Base-by-base conservation (phyloP, 495 filamentous ascomycete genomes). In the Penicillium robsamsonii region DNA sequence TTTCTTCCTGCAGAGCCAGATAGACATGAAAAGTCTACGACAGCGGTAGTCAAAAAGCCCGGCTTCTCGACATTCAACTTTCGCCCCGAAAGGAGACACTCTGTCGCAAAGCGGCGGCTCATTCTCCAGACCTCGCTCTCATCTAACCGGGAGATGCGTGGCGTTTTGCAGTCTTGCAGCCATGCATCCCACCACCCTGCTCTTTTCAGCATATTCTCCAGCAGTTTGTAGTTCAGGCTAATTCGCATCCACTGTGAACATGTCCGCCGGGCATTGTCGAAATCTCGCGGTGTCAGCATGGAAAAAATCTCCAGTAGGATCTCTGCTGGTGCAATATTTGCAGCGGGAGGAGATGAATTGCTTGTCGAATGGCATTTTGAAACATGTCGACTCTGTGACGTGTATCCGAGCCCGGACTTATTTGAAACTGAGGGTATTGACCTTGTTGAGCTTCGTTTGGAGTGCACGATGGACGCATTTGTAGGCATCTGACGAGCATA, bases 201-300 rank as follows among this genome's bases (percentile, higher is more conserved):
- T 27, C 74, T 70, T 57, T 76, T 81, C 31, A 85, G 66, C 81
- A 81, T 84, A 25, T 46, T 60, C 6, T 74, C 67, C 22, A 90
- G 70, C 8, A 90, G 59, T 0, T 58, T 66, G 37, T 64, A 61
- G 25, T 86, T 71, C n/a, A 90, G 70, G 40, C 85, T 84, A 33
- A 79, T 78, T 13, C 78, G 73, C 76, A 87, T 84, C 88, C 87
- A 91, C 46, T 73, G 73, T 45, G 79, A 80, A 59, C 88, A 90
- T 9, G 81, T 80, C 50, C 83, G 80, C 45, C 87, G 77, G 12
- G 87, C 85, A 58, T 82, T 77, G 61, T 90, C 78, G 62, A 90
- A 89, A 60, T 87, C 84, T 5, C 72, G 53, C 0, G 87, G 85
- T 11, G 70, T 66, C 6, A 89, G 70, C 57, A 80, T 71, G 10